Evolutionary conservation across 1,284 basidiomycete genomes (phyloP), one percentile per base, ranked within the genome.

Genomic region (Boletus chippewaensis): DNA sequence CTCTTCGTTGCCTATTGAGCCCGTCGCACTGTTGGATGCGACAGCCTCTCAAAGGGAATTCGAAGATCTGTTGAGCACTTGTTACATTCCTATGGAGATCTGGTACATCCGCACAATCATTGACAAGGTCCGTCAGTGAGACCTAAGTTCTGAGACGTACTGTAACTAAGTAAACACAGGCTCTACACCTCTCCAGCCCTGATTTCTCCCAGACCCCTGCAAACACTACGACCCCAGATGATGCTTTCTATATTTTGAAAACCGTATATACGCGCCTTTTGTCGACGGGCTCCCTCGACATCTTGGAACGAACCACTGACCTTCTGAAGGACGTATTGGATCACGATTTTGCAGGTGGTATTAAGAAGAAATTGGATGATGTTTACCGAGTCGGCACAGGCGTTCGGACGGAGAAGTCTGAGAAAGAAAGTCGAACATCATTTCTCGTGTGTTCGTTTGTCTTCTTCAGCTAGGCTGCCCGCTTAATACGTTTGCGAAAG

Each of bases 241-340:
- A 97, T 60, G 88, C 86, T 2, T 97, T 97, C 70, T 97, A 95
- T 69, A 86, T 97, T 50, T 72, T 96, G 55, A 96, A 95, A 68
- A 76, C 84, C 4, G 84, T 94, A 2, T 74, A 94, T 5, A 73
- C 79, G 15, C 79, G 94, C 10, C 71, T 91, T 28, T 65, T 95
- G 15, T 84, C 84, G 0, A 86, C 85, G 0, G 91, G 90, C 0
- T 85, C 84, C 3, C 58, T 83, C 1, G 63, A 65, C 3, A 79
- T 78, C 2, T 75, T 93, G 2, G 72, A 78, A 49, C 72, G 71
- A 16, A 83, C 83, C 55, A 71, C 83, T 3, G 75, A 78, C 18
- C 80, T 78, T 46, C 72, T 96, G 11, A 74, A 78, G 46, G 83
- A 84, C 8, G 77, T 89, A 18, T 74, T 96, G 60, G 91, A 95